Conservation (phyloP, 352 stramenopile genomes). For the Saprolegnia parasitica region DNA sequence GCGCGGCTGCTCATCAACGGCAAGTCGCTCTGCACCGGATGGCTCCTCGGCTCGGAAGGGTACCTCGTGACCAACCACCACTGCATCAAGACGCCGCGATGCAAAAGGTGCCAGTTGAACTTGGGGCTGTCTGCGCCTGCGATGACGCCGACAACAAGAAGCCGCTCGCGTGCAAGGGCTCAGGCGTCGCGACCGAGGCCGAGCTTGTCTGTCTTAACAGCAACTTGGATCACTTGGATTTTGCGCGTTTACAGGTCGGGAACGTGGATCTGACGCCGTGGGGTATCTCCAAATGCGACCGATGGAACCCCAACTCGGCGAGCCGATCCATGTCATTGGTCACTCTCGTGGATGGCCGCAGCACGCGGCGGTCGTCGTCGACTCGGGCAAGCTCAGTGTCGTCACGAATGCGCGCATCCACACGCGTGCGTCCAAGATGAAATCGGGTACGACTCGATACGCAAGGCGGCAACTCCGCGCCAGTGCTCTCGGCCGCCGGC, state of each 20-base stretch:
- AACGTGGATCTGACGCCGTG: constrained; percentile 40
- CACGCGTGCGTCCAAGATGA: constrained; percentile 45
- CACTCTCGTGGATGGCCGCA: constrained; percentile 54
- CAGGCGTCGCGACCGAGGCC: constrained; percentile 39
- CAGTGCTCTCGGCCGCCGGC: constrained; percentile 47
- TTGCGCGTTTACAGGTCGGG: constrained; percentile 47
- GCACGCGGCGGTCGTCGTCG: constrained; percentile 53
- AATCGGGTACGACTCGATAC: constrained; percentile 70
- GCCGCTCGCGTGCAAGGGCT: constrained; percentile 40
- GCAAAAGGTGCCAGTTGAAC: constrained; percentile 43
- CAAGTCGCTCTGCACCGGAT: constrained; percentile 46
- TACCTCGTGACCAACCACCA: constrained; percentile 70
- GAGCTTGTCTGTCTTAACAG: constrained; percentile 41
- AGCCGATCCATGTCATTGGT: constrained; percentile 50
- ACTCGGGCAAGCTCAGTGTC: constrained; percentile 34
- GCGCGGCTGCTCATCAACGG: constrained; percentile 42
- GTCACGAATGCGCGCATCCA: constrained; percentile 42
- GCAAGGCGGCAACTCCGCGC: constrained; percentile 57
- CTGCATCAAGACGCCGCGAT: constrained; percentile 45
- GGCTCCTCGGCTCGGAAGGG: constrained; percentile 51
- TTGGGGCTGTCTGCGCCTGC: constrained; percentile 50
- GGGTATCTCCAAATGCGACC: constrained; percentile 51
- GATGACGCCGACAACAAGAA: constrained; percentile 33
- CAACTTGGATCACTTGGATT: constrained; percentile 55
- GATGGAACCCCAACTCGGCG: constrained; percentile 33